Percentiles rank a stretch among this genome's conserved stretches.
phyloP scores from a whole-genome alignment of 768 basidiomycete species.

The Lepiota subincarnata region DNA sequence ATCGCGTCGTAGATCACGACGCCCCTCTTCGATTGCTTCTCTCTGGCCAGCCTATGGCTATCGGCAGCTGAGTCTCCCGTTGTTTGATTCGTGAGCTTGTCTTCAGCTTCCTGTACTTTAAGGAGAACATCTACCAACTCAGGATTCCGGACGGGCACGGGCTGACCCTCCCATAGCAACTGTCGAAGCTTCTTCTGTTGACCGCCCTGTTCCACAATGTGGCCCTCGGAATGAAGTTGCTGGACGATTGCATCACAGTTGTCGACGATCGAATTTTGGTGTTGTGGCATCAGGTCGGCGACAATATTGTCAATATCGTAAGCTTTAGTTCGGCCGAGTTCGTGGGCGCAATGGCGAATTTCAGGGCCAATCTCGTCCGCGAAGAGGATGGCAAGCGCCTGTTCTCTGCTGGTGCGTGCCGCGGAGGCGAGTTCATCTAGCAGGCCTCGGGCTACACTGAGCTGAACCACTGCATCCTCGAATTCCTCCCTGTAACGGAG shows the following conservation, averaged over 20 bases:
- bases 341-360: constrained; percentile 90
- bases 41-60: constrained; percentile 11
- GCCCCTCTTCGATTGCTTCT: constrained; percentile 56
- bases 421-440: constrained; percentile 61
- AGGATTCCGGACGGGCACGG: constrained; percentile 82
- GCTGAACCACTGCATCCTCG: constrained; percentile 68
- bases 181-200: constrained; percentile 53
- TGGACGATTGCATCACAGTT: constrained; percentile 53
- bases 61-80: not conserved
- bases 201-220: constrained; percentile 28
- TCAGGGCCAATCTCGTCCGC: constrained; percentile 87
- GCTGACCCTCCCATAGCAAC: constrained; percentile 76
- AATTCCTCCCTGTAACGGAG: constrained; percentile 74
- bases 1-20: constrained; percentile 88
- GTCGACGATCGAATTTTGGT: constrained; percentile 59
- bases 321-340: constrained; percentile 70
- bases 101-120: constrained; percentile 77
- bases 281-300: constrained; percentile 52
- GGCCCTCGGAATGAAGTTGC: constrained; percentile 43
- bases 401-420: constrained; percentile 74
- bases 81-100: constrained; percentile 36
- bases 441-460: constrained; percentile 73
- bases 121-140: constrained; percentile 87
- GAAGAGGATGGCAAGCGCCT: constrained; percentile 81
- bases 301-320: constrained; percentile 82